Conservation (phyloP, 2,329 filamentous ascomycete genomes). For the Verticillium zaregamsianum region DNA sequence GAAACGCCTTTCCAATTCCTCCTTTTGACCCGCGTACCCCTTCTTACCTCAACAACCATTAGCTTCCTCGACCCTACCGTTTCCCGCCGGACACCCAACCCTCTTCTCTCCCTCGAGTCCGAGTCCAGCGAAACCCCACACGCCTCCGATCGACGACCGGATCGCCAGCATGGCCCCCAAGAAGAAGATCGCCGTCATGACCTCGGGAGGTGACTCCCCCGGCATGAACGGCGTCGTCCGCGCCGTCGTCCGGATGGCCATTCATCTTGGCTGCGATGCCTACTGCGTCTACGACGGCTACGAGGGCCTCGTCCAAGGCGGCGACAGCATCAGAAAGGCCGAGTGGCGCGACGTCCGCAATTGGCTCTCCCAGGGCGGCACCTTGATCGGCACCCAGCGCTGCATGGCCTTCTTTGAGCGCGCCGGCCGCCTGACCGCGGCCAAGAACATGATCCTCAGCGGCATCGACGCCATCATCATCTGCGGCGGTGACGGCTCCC, state of each 20-base stretch:
- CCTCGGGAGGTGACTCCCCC: constrained; percentile 87
- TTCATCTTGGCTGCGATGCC: constrained; percentile 76
- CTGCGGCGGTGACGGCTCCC: constrained; percentile 92
- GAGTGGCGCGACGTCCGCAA: constrained; percentile 92
- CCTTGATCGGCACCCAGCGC: constrained; percentile 89
- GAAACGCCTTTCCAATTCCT: not conserved
- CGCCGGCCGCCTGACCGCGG: constrained; percentile 74
- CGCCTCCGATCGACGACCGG: not conserved
- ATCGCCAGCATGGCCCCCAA: constrained; percentile 38
- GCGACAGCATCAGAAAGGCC: constrained; percentile 82
- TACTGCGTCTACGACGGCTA: constrained; percentile 91
- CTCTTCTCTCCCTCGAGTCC: not conserved
- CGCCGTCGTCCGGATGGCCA: constrained; percentile 86
- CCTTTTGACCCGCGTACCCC: not conserved
- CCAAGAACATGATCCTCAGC: constrained; percentile 89
- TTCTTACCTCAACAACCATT: not conserved
- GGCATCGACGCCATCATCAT: constrained; percentile 96
- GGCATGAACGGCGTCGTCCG: constrained; percentile 93
- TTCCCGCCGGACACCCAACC: too few relatives aligned
- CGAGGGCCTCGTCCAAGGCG: constrained; percentile 87
- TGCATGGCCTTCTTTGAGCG: constrained; percentile 92
- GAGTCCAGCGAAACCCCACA: not conserved
- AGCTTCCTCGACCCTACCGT: not conserved
- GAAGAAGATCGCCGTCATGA: constrained; percentile 84
- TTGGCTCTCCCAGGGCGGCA: constrained; percentile 90